A percentile compares a stretch with the other conserved stretches of the same genome.
These are phyloP conservation scores for Puya raimondii DNA, from an alignment of 176 grass and related monocot species.

Conservation along the genomic window DNA sequence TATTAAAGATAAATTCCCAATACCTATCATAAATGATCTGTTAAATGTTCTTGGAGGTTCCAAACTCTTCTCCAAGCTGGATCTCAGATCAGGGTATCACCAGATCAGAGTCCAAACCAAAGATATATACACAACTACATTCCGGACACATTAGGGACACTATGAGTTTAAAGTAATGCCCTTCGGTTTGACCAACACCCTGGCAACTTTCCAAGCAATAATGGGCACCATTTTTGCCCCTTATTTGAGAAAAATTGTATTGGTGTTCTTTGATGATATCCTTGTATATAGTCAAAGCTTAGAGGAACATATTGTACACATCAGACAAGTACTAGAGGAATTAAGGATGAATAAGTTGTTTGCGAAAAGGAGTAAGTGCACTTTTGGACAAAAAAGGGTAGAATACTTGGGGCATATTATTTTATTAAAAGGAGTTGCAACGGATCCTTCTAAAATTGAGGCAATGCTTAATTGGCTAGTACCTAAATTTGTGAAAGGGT, in stretches of 20 bases:
- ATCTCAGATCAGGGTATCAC: background rate
- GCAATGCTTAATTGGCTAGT: too few species aligned
- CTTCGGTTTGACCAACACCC: background rate
- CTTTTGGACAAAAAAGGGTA: too few species aligned
- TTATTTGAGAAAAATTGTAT: background rate
- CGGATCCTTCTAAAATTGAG: too few species aligned
- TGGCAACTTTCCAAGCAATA: background rate
- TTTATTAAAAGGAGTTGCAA: too few species aligned
- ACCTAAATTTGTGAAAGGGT: too few species aligned
- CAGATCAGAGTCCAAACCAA: background rate
- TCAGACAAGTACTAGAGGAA: too few species aligned
- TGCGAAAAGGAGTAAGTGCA: too few species aligned
- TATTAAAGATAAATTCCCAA: background rate
- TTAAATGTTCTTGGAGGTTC: background rate
- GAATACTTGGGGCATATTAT: too few species aligned
- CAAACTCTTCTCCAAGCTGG: background rate
- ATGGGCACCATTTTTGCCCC: background rate
- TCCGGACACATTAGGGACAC: background rate
- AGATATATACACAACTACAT: background rate
- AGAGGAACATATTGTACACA: background rate
- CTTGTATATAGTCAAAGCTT: background rate
- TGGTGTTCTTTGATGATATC: background rate
- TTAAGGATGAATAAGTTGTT: too few species aligned
- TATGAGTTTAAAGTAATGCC: constrained; percentile 3
- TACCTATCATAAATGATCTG: background rate